Conservation (phyloP, 2,329 filamentous ascomycete species). For the Aspergillus sp. region DNA sequence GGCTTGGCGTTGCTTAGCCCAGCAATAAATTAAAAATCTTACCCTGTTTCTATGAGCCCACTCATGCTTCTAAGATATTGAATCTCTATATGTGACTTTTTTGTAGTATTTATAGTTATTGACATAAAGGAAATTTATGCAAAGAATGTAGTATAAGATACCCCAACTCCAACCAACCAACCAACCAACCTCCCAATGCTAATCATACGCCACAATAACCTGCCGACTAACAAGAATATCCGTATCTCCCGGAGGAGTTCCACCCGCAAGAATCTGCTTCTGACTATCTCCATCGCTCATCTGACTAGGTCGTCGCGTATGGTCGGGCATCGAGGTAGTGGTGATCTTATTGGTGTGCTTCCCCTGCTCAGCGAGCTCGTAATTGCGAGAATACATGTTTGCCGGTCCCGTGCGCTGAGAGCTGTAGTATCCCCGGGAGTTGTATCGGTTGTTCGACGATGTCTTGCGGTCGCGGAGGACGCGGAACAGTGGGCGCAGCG, state of each 20-base stretch:
- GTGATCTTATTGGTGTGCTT: slow-evolving; percentile 14
- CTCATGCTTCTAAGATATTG: too few species aligned
- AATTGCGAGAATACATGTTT: slow-evolving; percentile 14
- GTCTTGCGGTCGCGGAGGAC: slow-evolving; percentile 23
- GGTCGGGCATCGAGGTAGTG: slow-evolving; percentile 11
- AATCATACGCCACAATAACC: slow-evolving; percentile 21
- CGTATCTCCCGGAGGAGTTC: slow-evolving; percentile 11
- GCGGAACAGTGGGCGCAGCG: slow-evolving; percentile 49
- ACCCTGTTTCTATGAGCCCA: too few species aligned
- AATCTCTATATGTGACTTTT: too few species aligned
- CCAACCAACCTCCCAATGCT: background rate
- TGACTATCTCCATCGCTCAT: slow-evolving; percentile 27
- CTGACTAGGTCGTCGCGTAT: slow-evolving; percentile 4
- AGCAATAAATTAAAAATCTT: too few species aligned
- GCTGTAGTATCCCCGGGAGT: slow-evolving; percentile 1
- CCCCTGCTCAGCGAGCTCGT: slow-evolving; percentile 21
- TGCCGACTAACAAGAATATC: slow-evolving; percentile 25
- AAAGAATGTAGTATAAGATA: background rate
- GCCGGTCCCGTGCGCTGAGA: slow-evolving; percentile 3
- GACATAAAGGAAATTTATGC: background rate
- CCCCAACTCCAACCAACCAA: background rate
- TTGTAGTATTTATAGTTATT: background rate
- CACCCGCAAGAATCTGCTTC: slow-evolving; percentile 23
- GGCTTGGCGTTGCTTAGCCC: too few species aligned
- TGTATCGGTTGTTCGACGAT: slow-evolving; percentile 15